Conservation (phyloP, 2,329 filamentous ascomycete species). For the Amauroascus verrucosus region DNA sequence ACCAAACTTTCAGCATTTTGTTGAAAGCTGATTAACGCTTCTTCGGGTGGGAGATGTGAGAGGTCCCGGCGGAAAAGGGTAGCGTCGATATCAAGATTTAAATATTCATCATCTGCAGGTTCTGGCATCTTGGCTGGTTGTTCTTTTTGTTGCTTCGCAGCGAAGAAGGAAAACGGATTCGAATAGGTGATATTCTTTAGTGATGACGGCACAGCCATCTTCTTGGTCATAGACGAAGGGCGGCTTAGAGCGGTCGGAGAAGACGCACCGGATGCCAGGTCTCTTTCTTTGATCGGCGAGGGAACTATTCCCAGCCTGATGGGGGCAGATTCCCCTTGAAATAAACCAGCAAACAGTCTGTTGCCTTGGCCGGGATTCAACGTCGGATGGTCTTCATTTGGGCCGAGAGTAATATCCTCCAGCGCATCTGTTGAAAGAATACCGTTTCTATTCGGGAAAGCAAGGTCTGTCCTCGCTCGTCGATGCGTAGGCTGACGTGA, state of each 20-base stretch:
- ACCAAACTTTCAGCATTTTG: slow-evolving; percentile 48
- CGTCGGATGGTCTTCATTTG: slow-evolving; percentile 7
- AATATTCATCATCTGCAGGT: slow-evolving; percentile 43
- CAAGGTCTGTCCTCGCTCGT: slow-evolving; percentile 10
- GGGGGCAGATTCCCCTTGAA: slow-evolving; percentile 16
- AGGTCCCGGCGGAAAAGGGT: slow-evolving; percentile 46
- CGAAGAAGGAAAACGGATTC: slow-evolving; percentile 37
- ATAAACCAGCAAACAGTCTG: slow-evolving; percentile 13
- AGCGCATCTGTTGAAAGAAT: slow-evolving; percentile 2
- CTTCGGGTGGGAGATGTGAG: slow-evolving; percentile 40
- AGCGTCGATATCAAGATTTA: slow-evolving; percentile 45
- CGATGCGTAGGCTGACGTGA: slow-evolving; percentile 7
- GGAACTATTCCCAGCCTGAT: slow-evolving; percentile 11
- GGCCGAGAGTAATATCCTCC: slow-evolving; percentile 11
- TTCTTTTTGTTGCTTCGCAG: slow-evolving; percentile 27
- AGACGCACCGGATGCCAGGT: not conserved
- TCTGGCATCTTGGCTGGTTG: slow-evolving; percentile 24
- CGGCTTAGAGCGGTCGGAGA: not conserved
- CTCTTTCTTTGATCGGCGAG: not conserved
- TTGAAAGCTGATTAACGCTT: slow-evolving; percentile 48
- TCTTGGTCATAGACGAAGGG: slow-evolving; percentile 18
- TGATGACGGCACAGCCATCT: slow-evolving; percentile 24
- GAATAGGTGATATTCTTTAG: slow-evolving; percentile 28
- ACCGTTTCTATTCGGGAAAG: not conserved
- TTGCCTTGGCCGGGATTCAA: slow-evolving; percentile 8